Conservation (phyloP, 345 rosid species). For the Bruguiera sexangula region DNA sequence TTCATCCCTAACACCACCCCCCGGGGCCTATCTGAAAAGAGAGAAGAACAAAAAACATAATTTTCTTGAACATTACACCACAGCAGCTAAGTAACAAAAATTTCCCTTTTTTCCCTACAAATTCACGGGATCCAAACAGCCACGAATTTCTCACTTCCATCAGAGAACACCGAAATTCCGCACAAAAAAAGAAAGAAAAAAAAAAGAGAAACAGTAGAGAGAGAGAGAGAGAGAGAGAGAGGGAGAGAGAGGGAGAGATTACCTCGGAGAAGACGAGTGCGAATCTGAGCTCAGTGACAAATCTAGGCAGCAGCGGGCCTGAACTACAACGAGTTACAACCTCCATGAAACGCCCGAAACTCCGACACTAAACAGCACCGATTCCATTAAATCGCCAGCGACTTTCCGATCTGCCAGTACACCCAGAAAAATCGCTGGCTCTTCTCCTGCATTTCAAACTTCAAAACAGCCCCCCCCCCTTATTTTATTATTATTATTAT, state of each 20-base stretch:
- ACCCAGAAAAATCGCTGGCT: slow-evolving; percentile 24
- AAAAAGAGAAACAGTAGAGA: background rate
- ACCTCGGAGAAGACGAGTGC: slow-evolving; percentile 51
- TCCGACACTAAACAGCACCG: slow-evolving; percentile 22
- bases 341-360: slow-evolving; percentile 69
- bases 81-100: slow-evolving; percentile 13
- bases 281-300: slow-evolving; percentile 48
- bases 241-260: slow-evolving; percentile 19
- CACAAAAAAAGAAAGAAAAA: background rate
- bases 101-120: slow-evolving; percentile 5
- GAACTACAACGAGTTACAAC: slow-evolving; percentile 32
- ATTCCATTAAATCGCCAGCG: slow-evolving; percentile 29
- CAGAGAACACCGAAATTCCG: background rate
- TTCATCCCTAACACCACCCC: too few species aligned
- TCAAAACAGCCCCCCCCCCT: background rate
- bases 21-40: too few species aligned
- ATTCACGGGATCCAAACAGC: slow-evolving; percentile 14
- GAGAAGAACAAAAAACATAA: background rate
- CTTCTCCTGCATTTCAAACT: slow-evolving; percentile 22
- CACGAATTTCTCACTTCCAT: background rate
- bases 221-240: background rate
- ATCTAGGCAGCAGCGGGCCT: slow-evolving; percentile 25
- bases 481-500: too few species aligned
- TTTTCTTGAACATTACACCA: background rate
- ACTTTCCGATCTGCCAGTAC: slow-evolving; percentile 18